A percentile compares a stretch with the other conserved stretches of the same genome.
Evolutionary conservation across 768 basidiomycete species (phyloP).

Genomic region (Cubamyces lactineus): DNA sequence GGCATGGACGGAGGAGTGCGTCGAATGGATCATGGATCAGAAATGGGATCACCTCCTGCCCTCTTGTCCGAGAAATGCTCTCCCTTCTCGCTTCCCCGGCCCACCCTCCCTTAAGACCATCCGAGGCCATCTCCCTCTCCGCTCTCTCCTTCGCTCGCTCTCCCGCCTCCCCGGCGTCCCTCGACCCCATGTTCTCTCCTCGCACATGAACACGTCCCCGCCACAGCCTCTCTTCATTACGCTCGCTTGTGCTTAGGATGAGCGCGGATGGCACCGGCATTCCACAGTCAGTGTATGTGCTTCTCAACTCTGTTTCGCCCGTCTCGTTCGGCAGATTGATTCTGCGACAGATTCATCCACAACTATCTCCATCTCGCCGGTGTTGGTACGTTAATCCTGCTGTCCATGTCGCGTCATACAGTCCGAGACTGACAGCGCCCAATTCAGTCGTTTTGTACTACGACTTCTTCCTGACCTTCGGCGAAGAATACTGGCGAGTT

Average conservation of each 20-base stretch:
- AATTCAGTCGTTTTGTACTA: constrained; percentile 34
- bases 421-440: background rate
- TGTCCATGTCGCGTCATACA: background rate
- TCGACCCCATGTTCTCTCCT: constrained; percentile 14
- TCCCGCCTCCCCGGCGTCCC: background rate
- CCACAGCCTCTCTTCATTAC: background rate
- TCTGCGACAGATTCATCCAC: constrained; percentile 25
- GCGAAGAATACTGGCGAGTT: constrained; percentile 45
- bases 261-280: constrained; percentile 16
- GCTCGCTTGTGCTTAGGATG: constrained; percentile 13
- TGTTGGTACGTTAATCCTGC: constrained; percentile 20
- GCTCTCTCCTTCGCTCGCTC: constrained; percentile 3
- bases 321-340: constrained; percentile 14
- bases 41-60: background rate
- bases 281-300: constrained; percentile 16
- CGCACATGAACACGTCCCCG: background rate
- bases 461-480: constrained; percentile 36
- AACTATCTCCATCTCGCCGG: constrained; percentile 31
- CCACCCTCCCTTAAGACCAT: constrained; percentile 1
- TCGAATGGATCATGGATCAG: background rate
- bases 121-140: background rate
- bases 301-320: background rate
- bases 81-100: background rate
- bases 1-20: background rate
- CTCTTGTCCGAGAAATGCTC: constrained; percentile 9